Conservation (phyloP, 257 asterid species). For the Nicotiana tomentosiformis region DNA sequence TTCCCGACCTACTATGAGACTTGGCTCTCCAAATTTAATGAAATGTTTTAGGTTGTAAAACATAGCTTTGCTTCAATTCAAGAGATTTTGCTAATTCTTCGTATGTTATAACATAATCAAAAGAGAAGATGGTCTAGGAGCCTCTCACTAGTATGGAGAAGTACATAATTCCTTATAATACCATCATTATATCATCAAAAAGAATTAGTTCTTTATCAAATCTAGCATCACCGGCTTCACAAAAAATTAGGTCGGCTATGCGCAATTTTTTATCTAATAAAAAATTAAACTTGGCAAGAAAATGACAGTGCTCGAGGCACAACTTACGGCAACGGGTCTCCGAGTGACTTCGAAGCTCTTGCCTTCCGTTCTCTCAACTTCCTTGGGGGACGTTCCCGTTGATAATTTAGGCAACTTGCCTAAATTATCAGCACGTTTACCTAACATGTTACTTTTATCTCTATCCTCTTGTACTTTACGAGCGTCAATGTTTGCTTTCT, state of each 20-base stretch:
- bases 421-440: neutral
- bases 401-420: constrained; percentile 15
- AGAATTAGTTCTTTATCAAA: neutral
- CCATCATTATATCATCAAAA: constrained; percentile 3
- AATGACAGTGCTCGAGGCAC: constrained; percentile 24
- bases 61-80: neutral
- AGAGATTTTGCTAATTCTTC: neutral
- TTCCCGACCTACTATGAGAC: neutral
- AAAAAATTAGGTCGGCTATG: neutral
- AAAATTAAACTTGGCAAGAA: constrained; percentile 12
- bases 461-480: neutral
- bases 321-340: constrained; percentile 72
- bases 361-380: constrained; percentile 26
- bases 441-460: neutral
- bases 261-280: neutral
- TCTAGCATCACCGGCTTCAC: neutral
- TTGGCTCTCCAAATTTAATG: neutral
- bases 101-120: neutral
- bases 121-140: neutral
- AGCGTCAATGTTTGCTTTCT: constrained; percentile 35
- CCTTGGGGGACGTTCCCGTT: neutral
- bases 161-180: neutral
- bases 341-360: constrained; percentile 49
- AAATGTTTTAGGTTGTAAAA: neutral
- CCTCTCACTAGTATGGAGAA: neutral